Conservation (phyloP, 2,329 filamentous ascomycete genomes). For the Pseudogymnoascus pannorum region DNA sequence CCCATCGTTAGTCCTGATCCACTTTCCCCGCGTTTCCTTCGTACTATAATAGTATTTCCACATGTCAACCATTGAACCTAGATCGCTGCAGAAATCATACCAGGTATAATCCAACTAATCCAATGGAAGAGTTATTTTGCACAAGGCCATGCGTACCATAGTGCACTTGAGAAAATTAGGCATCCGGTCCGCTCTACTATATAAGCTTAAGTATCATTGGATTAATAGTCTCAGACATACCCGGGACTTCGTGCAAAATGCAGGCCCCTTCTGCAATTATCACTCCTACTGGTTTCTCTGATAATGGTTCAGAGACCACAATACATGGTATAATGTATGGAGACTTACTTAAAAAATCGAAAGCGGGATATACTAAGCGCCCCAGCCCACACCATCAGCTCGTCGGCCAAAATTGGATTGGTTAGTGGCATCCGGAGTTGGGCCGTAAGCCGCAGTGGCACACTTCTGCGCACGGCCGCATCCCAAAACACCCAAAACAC, state of each 20-base stretch:
- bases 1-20: background rate
- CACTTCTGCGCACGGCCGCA: background rate
- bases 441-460: background rate
- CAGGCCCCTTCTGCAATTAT: background rate
- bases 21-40: background rate
- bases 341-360: no score
- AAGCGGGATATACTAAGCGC: background rate
- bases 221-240: background rate
- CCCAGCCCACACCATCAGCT: no score
- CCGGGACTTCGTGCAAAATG: background rate
- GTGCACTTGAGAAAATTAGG: background rate
- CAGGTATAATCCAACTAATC: background rate
- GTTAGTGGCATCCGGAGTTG: background rate
- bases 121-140: background rate
- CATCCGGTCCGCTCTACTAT: background rate
- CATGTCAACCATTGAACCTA: background rate
- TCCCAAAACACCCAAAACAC: background rate
- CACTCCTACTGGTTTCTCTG: no score
- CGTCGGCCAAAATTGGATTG: background rate
- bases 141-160: no score
- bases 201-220: background rate
- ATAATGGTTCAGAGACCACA: background rate
- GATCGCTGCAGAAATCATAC: background rate
- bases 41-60: conserved; percentile 1
- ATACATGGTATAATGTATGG: background rate